These are phyloP conservation scores for Dimocarpus longan DNA, from an alignment of 345 rosid species.

Conservation along the genomic window DNA sequence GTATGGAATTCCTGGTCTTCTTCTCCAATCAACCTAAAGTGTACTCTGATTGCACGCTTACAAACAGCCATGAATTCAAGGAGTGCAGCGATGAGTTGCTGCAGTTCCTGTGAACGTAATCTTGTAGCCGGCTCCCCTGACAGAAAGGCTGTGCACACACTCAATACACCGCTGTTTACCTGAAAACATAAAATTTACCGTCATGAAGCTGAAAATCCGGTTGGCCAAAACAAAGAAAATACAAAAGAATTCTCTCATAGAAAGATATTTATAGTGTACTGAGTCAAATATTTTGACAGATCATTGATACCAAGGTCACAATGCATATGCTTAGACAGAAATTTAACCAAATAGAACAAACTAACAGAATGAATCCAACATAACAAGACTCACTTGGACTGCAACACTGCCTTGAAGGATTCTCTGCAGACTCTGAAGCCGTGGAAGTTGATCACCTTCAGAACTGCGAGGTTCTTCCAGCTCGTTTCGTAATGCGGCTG, in stretches of 20 bases:
- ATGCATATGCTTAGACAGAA: background rate
- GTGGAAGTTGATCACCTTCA: slow-evolving; percentile 95
- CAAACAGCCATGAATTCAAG: slow-evolving; percentile 99
- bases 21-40: slow-evolving; percentile 89
- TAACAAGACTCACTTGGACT: slow-evolving; percentile 67
- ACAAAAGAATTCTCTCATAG: background rate
- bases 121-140: slow-evolving; percentile 99
- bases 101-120: slow-evolving; percentile 91
- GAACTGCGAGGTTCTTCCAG: slow-evolving; percentile 99
- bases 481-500: slow-evolving; percentile 89
- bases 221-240: background rate
- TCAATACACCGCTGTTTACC: slow-evolving; percentile 98
- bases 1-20: slow-evolving; percentile 99
- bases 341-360: background rate
- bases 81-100: slow-evolving; percentile 95
- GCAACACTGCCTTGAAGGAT: slow-evolving; percentile 99
- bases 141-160: slow-evolving; percentile 97
- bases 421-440: slow-evolving; percentile 95
- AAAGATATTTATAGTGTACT: background rate
- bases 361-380: background rate
- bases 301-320: background rate
- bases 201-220: background rate
- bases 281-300: background rate
- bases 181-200: slow-evolving; percentile 31
- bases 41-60: slow-evolving; percentile 96